phyloP scores from a whole-genome alignment of 2,329 filamentous ascomycete genomes.

The Pseudogymnoascus pannorum region DNA sequence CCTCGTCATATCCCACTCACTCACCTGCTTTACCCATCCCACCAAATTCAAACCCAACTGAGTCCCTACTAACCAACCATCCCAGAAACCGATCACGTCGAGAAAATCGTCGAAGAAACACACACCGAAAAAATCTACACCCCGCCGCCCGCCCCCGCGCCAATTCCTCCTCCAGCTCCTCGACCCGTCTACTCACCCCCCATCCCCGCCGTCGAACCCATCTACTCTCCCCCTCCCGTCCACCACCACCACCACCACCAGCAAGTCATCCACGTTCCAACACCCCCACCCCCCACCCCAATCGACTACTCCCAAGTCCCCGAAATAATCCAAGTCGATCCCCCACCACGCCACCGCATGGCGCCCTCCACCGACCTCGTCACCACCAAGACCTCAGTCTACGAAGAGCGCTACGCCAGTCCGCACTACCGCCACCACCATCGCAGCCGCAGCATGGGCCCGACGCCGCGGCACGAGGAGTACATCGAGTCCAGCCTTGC shows the following conservation, averaged over 20 bases:
- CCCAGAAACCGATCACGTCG: conserved; percentile 14
- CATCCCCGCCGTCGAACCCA: background rate
- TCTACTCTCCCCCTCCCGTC: background rate
- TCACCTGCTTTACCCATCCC: background rate
- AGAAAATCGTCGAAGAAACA: conserved; percentile 42
- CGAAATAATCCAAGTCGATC: background rate
- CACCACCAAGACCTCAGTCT: conserved; percentile 37
- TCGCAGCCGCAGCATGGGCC: background rate
- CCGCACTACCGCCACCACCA: conserved; percentile 27
- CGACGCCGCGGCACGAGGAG: background rate
- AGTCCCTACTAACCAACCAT: background rate
- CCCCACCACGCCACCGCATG: too few species aligned
- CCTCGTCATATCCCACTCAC: conserved; percentile 4
- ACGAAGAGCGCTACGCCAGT: conserved; percentile 23
- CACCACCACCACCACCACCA: conserved; percentile 16
- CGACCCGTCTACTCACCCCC: background rate
- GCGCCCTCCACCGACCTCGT: conserved; percentile 34
- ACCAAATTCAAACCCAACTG: background rate
- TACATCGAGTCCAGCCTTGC: conserved; percentile 33
- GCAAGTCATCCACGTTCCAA: conserved; percentile 13
- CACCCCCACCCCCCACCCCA: conserved; percentile 17
- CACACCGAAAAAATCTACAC: conserved; percentile 35
- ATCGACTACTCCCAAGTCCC: background rate
- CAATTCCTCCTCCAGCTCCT: background rate
- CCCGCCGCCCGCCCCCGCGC: conserved; percentile 15